Conservation (phyloP, 495 filamentous ascomycete genomes). For the Tuber microsphaerosporum region DNA sequence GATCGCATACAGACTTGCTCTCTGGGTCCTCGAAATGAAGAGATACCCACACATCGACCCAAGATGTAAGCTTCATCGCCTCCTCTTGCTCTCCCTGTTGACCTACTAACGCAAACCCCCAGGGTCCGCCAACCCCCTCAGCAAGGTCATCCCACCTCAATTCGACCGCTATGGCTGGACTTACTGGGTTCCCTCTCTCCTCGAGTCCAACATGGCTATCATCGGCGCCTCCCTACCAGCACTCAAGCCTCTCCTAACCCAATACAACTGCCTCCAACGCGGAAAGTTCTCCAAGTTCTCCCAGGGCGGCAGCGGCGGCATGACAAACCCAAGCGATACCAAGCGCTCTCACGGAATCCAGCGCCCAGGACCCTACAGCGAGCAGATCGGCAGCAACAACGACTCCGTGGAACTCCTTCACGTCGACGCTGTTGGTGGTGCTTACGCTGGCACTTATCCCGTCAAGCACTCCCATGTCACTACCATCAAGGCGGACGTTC, state of each 20-base stretch:
- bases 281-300: not conserved
- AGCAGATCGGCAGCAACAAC: constrained; percentile 1
- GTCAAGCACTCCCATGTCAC: not conserved
- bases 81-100: not conserved
- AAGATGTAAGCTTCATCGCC: not conserved
- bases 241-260: constrained; percentile 30
- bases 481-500: constrained; percentile 2
- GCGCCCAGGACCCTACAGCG: constrained; percentile 1
- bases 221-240: constrained; percentile 41
- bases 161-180: constrained; percentile 7
- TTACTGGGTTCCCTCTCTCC: constrained; percentile 21
- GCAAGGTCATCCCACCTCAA: constrained; percentile 2
- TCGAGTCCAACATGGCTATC: constrained; percentile 41
- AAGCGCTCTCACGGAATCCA: constrained; percentile 1
- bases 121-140: constrained; percentile 8
- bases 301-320: not conserved
- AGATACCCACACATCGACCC: constrained; percentile 6
- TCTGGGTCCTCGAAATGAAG: constrained; percentile 1
- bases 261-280: not conserved
- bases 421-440: not conserved
- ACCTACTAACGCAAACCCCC: not conserved
- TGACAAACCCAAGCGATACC: not conserved
- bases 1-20: constrained; percentile 4
- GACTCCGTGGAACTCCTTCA: not conserved
- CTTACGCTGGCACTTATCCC: not conserved